Evolutionary conservation across 2,329 filamentous ascomycete genomes (phyloP), one percentile per base, ranked within the genome.

Genomic region (Oidium heveae): DNA sequence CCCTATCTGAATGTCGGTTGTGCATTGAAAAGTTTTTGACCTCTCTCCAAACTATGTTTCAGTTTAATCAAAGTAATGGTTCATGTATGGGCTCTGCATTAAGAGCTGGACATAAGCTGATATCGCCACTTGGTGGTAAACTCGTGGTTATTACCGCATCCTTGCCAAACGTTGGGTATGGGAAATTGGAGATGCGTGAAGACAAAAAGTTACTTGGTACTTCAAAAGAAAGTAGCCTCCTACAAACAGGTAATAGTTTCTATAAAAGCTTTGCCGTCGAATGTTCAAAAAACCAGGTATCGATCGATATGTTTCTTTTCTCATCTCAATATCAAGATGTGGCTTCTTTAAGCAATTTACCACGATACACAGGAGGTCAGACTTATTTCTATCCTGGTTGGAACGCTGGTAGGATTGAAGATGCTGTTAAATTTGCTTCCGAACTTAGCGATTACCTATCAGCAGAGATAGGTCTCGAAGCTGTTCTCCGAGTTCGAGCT

Each of bases 181-280:
- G 89, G 56, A 88, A 88, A 70, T 77, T 94, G 55, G 87, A 93
- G 39, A 84, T 93, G 79, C 77, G 91, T 63, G 89, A 96, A 68
- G 88, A 98, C 68, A 95, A 95, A 74, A 95, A 94, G 69, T 70
- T 94, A 16, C 73, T 98, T 24, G 91, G 91, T 37, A 98, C 91
- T 1, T 87, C 82, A 60, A 95, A 95, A 68, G 91, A 98, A 67
- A 86, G 78, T 59, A 73, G 76, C 58, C 74, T 98, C 34, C 72
- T 98, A 54, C 89, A 96, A 67, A 95, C 91, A 0, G 84, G 79
- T 43, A 95, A 87, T 71, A 87, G 85, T 64, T 98, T 96, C 69
- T 98, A 96, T 75, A 98, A 98, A 74, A 94, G 86, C 63, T 98
- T 98, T 64, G 91, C 91, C 0, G 91, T 98, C 2, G 91, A 98